Base-by-base conservation (phyloP, 129 eudicot species). In the Escallonia herrerae region DNA sequence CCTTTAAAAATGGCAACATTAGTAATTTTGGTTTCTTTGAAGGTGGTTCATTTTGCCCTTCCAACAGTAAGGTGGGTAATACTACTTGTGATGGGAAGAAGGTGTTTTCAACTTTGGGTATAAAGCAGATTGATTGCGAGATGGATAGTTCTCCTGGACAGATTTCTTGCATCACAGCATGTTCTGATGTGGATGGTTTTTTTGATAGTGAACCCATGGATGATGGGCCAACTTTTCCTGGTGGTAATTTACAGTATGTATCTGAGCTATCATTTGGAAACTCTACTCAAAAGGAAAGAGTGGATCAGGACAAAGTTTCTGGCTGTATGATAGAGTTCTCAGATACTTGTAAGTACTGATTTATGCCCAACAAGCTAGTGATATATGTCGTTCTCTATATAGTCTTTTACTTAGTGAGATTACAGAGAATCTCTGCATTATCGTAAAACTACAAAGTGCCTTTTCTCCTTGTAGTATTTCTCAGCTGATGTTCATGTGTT, bases 141-240 rank as follows among this genome's bases (percentile, higher is more conserved):
- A 54, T 65, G 13, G 64, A 72, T 64, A 44, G 82, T 62, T 86
- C 87, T 69, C 86, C 84, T 22, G 84, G 77, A 69, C 84, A 72
- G 41, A 77, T 73, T 49, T 84, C 90, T 48, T 64, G 84, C 50
- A 59, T 84, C 67, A 81, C 84, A 8, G 76, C 68, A 15, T 72
- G 78, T 73, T 86, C 86, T 66, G 67, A 78, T 43, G 69, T 70
- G 42, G 84, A 77, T 59, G 58, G 71, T 43, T n/a, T 58, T 66
- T 66, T 82, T 38, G 78, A 74, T 63, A 59, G 71, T 43, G 82
- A 76, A 77, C 71, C 74, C 60, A 73, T 65, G 73, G 87, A 80
- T 33, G 68, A 65, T 64, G 82, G 77, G 56, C 43, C 77, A 51
- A 42, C 64, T 40, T 57, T 61, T 63, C 75, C 64, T 55, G 73